Percentiles rank a stretch among this genome's conserved stretches.
Conservation (phyloP, 768 basidiomycete genomes). For the Lentinula guzmanii region DNA sequence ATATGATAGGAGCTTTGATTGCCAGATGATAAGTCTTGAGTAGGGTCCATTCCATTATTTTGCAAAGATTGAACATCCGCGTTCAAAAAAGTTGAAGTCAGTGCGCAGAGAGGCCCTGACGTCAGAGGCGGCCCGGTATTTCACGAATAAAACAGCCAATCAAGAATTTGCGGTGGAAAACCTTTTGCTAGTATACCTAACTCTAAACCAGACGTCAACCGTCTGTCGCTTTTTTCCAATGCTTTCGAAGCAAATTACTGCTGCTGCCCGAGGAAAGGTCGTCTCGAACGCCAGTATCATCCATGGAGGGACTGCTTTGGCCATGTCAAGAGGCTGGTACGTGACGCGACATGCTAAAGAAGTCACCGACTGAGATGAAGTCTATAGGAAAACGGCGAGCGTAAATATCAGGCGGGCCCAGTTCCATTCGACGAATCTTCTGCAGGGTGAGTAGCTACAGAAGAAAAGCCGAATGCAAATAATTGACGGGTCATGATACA, state of each 20-base stretch:
- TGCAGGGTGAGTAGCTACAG: conserved; percentile 49
- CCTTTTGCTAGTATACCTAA: not conserved
- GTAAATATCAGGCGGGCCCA: conserved; percentile 45
- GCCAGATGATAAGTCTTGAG: too few species aligned
- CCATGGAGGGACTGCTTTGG: conserved; percentile 22
- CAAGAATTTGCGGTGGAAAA: not conserved
- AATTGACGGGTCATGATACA: conserved; percentile 18
- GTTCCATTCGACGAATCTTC: conserved; percentile 65
- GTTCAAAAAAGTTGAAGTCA: too few species aligned
- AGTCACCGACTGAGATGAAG: not conserved
- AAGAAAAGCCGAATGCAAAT: not conserved
- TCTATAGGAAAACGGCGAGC: conserved; percentile 38
- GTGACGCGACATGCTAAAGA: conserved; percentile 10
- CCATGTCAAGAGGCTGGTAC: conserved; percentile 44
- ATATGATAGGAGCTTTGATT: too few species aligned
- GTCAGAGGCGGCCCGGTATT: not conserved
- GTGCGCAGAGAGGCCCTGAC: not conserved
- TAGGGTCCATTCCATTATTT: too few species aligned
- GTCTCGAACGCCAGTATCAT: conserved; percentile 31
- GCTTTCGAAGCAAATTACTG: conserved; percentile 67
- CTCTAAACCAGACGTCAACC: not conserved
- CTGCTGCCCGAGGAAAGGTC: conserved; percentile 56
- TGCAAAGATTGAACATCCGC: too few species aligned
- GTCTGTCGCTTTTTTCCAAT: conserved; percentile 25
- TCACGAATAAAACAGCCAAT: not conserved